Base-by-base conservation (phyloP, 371 early-diverging fungal genomes). In the Syncephalastrum racemosum region DNA sequence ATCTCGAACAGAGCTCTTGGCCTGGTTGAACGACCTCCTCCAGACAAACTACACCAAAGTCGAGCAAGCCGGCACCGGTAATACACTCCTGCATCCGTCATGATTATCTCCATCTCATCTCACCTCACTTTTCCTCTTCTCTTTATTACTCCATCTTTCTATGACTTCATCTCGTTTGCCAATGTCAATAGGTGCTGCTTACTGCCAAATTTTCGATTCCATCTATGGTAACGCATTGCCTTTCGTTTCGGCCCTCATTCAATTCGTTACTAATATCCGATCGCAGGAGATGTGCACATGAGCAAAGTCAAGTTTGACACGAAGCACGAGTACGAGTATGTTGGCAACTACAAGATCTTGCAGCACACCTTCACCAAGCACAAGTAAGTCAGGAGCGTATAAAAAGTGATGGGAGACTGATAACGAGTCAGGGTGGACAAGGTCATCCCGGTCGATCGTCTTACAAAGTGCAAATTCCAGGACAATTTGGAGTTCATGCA, bases 401-500 rank as follows among this genome's bases (percentile, higher is more conserved):
- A 5, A 3, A 51, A 25, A n/a, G 10, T 42, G 15, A 25, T 31
- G 36, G 36, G 2, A 31, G 36, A 31, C 36, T 31, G 36, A 31
- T 31, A 31, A 31, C 23, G 42, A 50, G 22, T 42, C 22, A 50
- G 10, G 45, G n/a, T 49, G 40, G 20, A 44, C 13, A 47, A 88
- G 84, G 75, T 79, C 31, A 87, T 97, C 42, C 94, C 93, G 51
- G 92, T 93, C 5, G 90, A 95, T 40, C 75, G 86, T 5, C 77
- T 98, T 63, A 78, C 88, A 55, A 96, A 95, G 67, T 92, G 94
- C 80, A 91, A 90, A 62, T 92, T 97, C 78, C 96, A 96, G 74
- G 98, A 98, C 74, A 98, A 97, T 70, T 79, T 98, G 57, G 96
- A 96, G 79, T 95, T 98, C 64, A 63, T 94, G 67, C 96, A 96